phyloP scores from a whole-genome alignment of 306 rosid genomes.

The Parietaria judaica region DNA sequence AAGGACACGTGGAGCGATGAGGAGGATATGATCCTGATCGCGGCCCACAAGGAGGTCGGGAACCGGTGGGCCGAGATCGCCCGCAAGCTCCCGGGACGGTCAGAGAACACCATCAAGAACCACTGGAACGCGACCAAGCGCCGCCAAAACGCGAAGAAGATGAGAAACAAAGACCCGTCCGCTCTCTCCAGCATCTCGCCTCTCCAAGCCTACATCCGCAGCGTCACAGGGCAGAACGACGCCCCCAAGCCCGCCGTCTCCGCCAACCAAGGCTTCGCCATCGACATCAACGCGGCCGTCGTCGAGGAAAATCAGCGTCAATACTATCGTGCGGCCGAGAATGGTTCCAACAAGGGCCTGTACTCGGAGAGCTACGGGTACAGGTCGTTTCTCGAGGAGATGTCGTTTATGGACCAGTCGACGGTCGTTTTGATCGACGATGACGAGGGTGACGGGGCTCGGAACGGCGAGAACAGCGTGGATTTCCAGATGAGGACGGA shows the following conservation, averaged over 20 bases:
- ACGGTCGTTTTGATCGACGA: not conserved
- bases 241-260: not conserved
- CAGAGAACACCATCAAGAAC: constrained; percentile 67
- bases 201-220: constrained; percentile 46
- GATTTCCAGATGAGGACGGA: constrained; percentile 23
- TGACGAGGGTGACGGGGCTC: not conserved
- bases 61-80: constrained; percentile 83
- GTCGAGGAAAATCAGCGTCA: too few species aligned
- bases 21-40: constrained; percentile 47
- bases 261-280: not conserved
- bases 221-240: constrained; percentile 2
- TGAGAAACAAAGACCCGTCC: constrained; percentile 15
- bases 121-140: constrained; percentile 77
- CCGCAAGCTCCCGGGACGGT: constrained; percentile 40
- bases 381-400: constrained; percentile 12
- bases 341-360: not conserved
- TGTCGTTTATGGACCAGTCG: not conserved
- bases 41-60: constrained; percentile 51
- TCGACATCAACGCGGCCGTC: not conserved
- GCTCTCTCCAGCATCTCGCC: constrained; percentile 3
- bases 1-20: constrained; percentile 71
- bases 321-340: not conserved
- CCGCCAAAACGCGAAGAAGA: constrained; percentile 31
- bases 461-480: constrained; percentile 2
- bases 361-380: constrained; percentile 9